A percentile compares a stretch with the other conserved stretches of the same genome.
Conservation (phyloP, 768 basidiomycete species). For the Kwoniella bestiolae region DNA sequence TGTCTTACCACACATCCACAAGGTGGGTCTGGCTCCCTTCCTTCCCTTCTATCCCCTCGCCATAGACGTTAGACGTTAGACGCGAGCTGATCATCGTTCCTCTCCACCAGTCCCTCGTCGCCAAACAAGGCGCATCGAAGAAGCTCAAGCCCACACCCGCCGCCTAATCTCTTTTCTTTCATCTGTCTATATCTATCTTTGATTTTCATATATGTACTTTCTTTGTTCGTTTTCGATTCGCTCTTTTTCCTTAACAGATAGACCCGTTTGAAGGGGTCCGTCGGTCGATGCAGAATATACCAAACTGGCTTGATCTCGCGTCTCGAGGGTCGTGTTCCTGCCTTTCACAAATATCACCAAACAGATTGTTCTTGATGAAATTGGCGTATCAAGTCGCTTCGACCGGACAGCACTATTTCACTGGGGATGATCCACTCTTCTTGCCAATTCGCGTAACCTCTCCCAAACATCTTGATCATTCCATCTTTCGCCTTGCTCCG, state of each 20-base stretch:
- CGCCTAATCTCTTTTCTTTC: conserved; percentile 7
- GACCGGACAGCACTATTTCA: neutral
- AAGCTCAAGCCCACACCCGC: conserved; percentile 23
- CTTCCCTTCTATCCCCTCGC: neutral
- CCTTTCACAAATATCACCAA: no score
- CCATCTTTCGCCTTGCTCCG: conserved; percentile 26
- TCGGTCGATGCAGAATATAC: neutral
- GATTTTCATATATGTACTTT: neutral
- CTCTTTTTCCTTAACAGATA: conserved; percentile 9
- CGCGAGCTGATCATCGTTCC: neutral
- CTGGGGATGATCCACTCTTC: conserved; percentile 16
- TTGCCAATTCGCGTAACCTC: conserved; percentile 26
- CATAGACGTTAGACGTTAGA: neutral
- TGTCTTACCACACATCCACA: conserved; percentile 58
- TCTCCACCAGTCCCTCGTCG: conserved; percentile 42
- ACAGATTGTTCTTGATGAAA: no score
- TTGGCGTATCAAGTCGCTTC: neutral
- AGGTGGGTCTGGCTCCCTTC: conserved; percentile 36
- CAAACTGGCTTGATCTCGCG: neutral
- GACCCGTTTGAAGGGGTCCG: neutral
- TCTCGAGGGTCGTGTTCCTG: neutral
- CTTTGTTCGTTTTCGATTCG: conserved; percentile 9
- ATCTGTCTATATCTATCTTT: neutral
- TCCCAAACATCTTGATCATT: conserved; percentile 43
- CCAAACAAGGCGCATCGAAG: conserved; percentile 37